Conservation (phyloP, 768 basidiomycete species). For the Dacryopinax primogenitus region DNA sequence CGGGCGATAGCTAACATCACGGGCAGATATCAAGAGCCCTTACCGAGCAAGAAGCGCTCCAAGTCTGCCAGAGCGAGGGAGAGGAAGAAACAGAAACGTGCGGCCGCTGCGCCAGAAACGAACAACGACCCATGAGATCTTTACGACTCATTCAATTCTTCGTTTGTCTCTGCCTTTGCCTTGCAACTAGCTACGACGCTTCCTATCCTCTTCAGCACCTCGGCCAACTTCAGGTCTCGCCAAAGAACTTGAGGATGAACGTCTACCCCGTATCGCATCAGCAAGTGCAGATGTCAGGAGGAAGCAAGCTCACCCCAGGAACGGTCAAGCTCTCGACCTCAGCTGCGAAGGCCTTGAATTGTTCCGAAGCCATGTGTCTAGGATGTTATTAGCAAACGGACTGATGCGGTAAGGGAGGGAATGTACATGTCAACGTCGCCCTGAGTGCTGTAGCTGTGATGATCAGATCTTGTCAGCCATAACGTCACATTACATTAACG, state of each 20-base stretch:
- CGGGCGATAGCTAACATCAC: neutral
- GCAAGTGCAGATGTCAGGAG: neutral
- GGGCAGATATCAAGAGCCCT: neutral
- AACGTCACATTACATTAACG: neutral
- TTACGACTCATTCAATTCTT: neutral
- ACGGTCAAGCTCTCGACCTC: neutral
- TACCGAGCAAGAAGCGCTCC: neutral
- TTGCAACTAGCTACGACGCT: neutral
- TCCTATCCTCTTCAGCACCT: neutral
- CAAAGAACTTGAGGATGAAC: slow-evolving; percentile 3
- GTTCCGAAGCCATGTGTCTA: slow-evolving; percentile 4
- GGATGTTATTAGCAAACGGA: neutral
- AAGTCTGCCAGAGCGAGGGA: neutral
- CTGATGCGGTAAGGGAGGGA: neutral
- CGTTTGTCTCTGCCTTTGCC: too few relatives aligned
- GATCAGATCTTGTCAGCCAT: neutral
- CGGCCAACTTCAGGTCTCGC: neutral
- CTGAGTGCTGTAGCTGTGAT: neutral
- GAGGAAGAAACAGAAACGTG: neutral
- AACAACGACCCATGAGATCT: neutral
- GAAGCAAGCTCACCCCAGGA: neutral
- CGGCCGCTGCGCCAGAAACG: neutral
- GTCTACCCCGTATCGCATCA: neutral
- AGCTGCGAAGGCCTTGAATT: neutral
- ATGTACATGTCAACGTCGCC: neutral